phyloP scores from a whole-genome alignment of 2,329 filamentous ascomycete species.

The Fusarium incarnatum region DNA sequence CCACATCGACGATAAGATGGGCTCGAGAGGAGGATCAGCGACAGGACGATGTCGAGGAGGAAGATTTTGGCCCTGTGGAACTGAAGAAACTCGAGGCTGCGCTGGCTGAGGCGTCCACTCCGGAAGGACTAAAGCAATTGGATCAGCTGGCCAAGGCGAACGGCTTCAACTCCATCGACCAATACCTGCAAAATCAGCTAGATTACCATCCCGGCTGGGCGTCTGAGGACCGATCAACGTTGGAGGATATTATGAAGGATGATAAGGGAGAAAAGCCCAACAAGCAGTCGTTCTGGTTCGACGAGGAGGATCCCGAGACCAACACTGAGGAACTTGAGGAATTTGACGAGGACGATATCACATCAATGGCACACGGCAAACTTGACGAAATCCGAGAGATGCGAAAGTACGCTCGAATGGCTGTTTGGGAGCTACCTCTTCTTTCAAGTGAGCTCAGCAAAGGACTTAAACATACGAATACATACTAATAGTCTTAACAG shows the following conservation, averaged over 20 bases:
- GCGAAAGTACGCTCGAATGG: constrained; percentile 86
- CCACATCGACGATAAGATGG: constrained; percentile 48
- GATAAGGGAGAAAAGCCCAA: constrained; percentile 51
- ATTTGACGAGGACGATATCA: constrained; percentile 86
- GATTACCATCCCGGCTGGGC: constrained; percentile 48
- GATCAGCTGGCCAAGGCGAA: constrained; percentile 53
- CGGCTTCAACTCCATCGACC: constrained; percentile 50
- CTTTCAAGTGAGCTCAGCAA: constrained; percentile 75
- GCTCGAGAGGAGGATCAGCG: constrained; percentile 38
- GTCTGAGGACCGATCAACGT: constrained; percentile 49
- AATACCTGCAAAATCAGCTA: constrained; percentile 48
- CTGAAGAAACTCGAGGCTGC: constrained; percentile 49
- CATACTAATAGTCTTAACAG: constrained; percentile 58
- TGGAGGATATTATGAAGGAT: constrained; percentile 49
- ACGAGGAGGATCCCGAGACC: constrained; percentile 61
- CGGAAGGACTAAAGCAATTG: constrained; percentile 50
- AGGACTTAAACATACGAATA: not conserved
- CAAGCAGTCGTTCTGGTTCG: constrained; percentile 61
- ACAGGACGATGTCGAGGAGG: constrained; percentile 42
- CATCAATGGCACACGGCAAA: constrained; percentile 84
- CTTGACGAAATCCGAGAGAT: constrained; percentile 89
- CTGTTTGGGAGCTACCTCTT: constrained; percentile 96
- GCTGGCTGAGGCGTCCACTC: constrained; percentile 47
- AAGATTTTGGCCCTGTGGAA: constrained; percentile 44
- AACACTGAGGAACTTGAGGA: constrained; percentile 67